These are phyloP conservation scores for Gymnopilus dilepis DNA, from an alignment of 768 basidiomycete species.

Conservation along the genomic window DNA sequence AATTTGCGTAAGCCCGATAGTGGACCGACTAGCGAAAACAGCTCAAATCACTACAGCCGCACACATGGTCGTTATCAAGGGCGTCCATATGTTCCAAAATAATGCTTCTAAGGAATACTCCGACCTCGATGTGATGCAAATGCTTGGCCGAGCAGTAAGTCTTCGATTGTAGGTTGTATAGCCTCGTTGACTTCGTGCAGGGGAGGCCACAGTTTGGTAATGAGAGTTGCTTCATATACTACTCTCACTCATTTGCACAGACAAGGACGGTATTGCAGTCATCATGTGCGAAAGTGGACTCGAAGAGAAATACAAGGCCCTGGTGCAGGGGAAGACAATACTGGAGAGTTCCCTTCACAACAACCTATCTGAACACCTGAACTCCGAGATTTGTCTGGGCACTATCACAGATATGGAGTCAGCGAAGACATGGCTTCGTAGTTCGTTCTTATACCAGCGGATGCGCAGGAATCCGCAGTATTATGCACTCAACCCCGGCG, in stretches of 20 bases:
- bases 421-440: slow-evolving; percentile 84
- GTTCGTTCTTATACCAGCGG: slow-evolving; percentile 86
- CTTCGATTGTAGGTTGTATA: not conserved
- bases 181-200: slow-evolving; percentile 39
- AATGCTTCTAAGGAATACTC: slow-evolving; percentile 79
- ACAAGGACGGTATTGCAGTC: slow-evolving; percentile 82
- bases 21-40: not conserved
- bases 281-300: slow-evolving; percentile 81
- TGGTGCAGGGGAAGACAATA: slow-evolving; percentile 73
- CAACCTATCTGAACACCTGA: slow-evolving; percentile 89
- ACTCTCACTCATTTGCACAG: slow-evolving; percentile 39
- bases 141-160: slow-evolving; percentile 93
- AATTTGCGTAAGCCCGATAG: slow-evolving; percentile 76
- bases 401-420: slow-evolving; percentile 74
- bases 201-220: slow-evolving; percentile 93
- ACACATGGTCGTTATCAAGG: slow-evolving; percentile 92
- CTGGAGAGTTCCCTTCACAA: slow-evolving; percentile 87
- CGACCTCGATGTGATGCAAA: slow-evolving; percentile 93
- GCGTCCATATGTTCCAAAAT: slow-evolving; percentile 81
- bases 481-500: slow-evolving; percentile 62
- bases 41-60: slow-evolving; percentile 61
- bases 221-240: slow-evolving; percentile 12
- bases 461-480: slow-evolving; percentile 82
- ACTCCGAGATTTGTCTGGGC: slow-evolving; percentile 88
- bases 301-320: slow-evolving; percentile 71